A percentile compares a stretch with the other conserved stretches of the same genome.
These are phyloP conservation scores for Fusarium austroafricanum DNA, from an alignment of 2,329 filamentous ascomycete genomes.

Conservation along the genomic window DNA sequence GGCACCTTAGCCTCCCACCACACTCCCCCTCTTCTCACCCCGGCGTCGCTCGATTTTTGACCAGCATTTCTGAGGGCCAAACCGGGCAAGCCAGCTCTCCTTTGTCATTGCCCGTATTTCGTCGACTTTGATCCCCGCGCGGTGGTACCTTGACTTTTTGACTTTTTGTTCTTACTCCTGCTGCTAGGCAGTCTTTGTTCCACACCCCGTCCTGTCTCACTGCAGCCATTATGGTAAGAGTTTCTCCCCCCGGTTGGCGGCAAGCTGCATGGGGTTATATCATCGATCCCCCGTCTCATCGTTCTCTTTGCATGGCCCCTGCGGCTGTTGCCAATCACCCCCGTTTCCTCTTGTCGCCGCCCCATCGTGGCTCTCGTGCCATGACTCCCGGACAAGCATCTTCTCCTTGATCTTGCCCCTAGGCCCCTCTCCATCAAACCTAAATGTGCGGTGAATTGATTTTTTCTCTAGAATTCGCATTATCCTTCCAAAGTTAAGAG, in stretches of 20 bases:
- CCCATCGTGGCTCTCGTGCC: slow-evolving; percentile 44
- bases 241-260: slow-evolving; percentile 54
- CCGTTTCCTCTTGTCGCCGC: slow-evolving; percentile 40
- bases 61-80: slow-evolving; percentile 45
- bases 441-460: slow-evolving; percentile 57
- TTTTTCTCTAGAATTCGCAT: slow-evolving; percentile 49
- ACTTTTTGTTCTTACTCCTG: slow-evolving; percentile 43
- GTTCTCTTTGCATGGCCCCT: slow-evolving; percentile 44
- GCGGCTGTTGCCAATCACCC: slow-evolving; percentile 44
- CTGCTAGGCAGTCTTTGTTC: slow-evolving; percentile 45
- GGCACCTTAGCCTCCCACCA: slow-evolving; percentile 51
- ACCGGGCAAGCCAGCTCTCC: slow-evolving; percentile 45
- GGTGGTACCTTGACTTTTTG: slow-evolving; percentile 52
- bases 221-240: slow-evolving; percentile 63
- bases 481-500: slow-evolving; percentile 47
- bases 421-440: slow-evolving; percentile 39
- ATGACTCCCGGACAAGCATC: slow-evolving; percentile 46
- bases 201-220: slow-evolving; percentile 51
- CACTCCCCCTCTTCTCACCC: slow-evolving; percentile 49
- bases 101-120: slow-evolving; percentile 51
- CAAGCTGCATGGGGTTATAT: slow-evolving; percentile 60
- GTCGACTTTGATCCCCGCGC: slow-evolving; percentile 52
- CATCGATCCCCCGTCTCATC: slow-evolving; percentile 52
- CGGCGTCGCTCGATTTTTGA: slow-evolving; percentile 47
- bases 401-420: slow-evolving; percentile 44